Percentiles rank a stretch among this genome's conserved stretches.
phyloP scores from a whole-genome alignment of 2,329 filamentous ascomycete species.

The Cryphonectria nitschkei region DNA sequence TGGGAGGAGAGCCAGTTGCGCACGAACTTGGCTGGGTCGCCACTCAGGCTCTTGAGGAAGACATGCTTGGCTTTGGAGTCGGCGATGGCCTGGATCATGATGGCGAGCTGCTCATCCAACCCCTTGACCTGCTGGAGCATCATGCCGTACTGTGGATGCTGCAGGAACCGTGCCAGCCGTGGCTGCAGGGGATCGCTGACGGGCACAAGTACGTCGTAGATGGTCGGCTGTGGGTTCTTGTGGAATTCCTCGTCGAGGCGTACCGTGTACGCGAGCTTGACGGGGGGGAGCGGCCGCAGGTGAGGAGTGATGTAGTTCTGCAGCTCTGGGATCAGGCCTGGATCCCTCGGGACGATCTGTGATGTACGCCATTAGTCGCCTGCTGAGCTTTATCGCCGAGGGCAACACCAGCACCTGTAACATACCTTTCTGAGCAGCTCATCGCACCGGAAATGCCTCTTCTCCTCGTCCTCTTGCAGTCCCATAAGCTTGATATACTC shows the following conservation, averaged over 20 bases:
- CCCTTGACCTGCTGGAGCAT: constrained; percentile 76
- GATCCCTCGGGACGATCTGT: constrained; percentile 74
- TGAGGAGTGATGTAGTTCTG: constrained; percentile 80
- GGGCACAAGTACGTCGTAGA: constrained; percentile 87
- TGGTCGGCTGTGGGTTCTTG: constrained; percentile 72
- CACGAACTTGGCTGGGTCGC: constrained; percentile 84
- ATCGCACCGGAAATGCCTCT: constrained; percentile 89
- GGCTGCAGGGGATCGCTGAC: constrained; percentile 81
- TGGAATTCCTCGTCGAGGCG: constrained; percentile 87
- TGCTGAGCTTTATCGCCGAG: background rate
- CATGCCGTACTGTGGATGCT: constrained; percentile 69
- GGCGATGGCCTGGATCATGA: constrained; percentile 79
- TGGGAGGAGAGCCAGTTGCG: constrained; percentile 89
- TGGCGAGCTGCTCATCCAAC: constrained; percentile 84
- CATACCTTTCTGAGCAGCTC: constrained; percentile 76
- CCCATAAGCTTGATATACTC: constrained; percentile 88
- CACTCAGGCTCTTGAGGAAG: constrained; percentile 78
- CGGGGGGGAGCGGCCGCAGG: constrained; percentile 76
- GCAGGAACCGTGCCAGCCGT: constrained; percentile 66
- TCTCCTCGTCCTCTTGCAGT: constrained; percentile 93
- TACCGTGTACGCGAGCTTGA: constrained; percentile 89
- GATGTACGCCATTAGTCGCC: constrained; percentile 15
- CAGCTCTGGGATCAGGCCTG: constrained; percentile 83
- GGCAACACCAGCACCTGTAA: background rate
- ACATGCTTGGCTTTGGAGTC: constrained; percentile 88